Evolutionary conservation across 768 basidiomycete species (phyloP).

Genomic region (Cyathus striatus): DNA sequence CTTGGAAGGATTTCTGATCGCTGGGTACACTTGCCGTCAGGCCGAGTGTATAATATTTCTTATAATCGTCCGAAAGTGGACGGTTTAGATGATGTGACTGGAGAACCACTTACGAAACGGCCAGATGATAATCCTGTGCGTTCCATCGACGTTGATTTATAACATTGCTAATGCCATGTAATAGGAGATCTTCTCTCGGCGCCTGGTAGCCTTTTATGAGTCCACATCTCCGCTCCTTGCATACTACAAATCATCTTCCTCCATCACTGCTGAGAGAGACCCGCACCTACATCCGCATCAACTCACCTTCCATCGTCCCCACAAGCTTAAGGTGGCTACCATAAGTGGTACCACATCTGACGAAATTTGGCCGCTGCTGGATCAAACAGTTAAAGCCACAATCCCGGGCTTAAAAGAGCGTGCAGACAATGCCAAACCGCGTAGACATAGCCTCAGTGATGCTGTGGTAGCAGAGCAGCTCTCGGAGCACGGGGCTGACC

Average conservation of each 20-base stretch:
- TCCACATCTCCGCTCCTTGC: conserved; percentile 78
- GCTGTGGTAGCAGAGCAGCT: conserved; percentile 35
- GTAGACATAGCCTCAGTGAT: conserved; percentile 50
- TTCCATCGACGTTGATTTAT: conserved; percentile 8
- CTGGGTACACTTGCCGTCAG: conserved; percentile 85
- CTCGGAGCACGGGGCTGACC: conserved; percentile 7
- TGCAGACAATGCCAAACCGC: conserved; percentile 31
- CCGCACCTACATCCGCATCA: conserved; percentile 47
- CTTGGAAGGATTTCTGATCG: conserved; percentile 84
- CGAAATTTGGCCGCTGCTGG: conserved; percentile 87
- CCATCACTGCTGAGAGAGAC: conserved; percentile 17
- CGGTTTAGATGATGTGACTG: conserved; percentile 82
- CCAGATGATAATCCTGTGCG: conserved; percentile 87
- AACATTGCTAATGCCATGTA: conserved; percentile 3
- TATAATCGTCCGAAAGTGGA: conserved; percentile 81
- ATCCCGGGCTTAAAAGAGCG: conserved; percentile 61
- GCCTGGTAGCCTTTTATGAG: conserved; percentile 71
- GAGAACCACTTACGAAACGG: conserved; percentile 81
- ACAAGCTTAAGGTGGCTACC: conserved; percentile 48
- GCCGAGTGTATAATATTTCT: conserved; percentile 84
- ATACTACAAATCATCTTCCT: conserved; percentile 47
- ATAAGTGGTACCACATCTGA: conserved; percentile 75
- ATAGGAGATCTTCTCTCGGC: conserved; percentile 75
- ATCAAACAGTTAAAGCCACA: conserved; percentile 46
- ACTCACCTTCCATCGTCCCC: conserved; percentile 38